A percentile compares a stretch with the other conserved stretches of the same genome.
Conservation (phyloP, 257 asterid species). For the Nicotiana sylvestris region DNA sequence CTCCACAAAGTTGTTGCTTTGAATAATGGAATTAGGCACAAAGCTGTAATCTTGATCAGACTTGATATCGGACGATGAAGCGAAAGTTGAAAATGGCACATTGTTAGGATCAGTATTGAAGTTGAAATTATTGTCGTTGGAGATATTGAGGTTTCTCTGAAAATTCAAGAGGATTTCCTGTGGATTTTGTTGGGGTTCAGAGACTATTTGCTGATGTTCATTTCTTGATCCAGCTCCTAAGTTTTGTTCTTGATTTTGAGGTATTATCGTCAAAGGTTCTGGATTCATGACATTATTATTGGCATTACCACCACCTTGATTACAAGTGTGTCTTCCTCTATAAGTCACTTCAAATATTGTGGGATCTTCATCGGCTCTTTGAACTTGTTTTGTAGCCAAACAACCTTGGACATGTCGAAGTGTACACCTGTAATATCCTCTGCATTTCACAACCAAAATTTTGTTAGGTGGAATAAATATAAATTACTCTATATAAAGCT, state of each 20-base stretch:
- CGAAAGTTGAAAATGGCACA: constrained; percentile 19
- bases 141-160: constrained; percentile 40
- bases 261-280: not conserved
- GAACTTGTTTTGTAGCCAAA: constrained; percentile 46
- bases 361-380: constrained; percentile 38
- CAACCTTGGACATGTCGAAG: constrained; percentile 40
- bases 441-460: constrained; percentile 13
- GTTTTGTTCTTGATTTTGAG: constrained; percentile 20
- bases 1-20: not conserved
- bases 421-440: constrained; percentile 48
- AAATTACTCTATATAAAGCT: not conserved
- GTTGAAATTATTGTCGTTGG: constrained; percentile 21
- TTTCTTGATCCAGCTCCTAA: constrained; percentile 15
- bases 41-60: constrained; percentile 21
- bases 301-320: constrained; percentile 11
- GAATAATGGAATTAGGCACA: not conserved
- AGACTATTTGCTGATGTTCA: constrained; percentile 12
- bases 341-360: constrained; percentile 35
- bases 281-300: constrained; percentile 1
- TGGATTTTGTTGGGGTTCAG: constrained; percentile 13
- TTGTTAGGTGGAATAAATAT: not conserved
- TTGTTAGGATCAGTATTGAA: constrained; percentile 17
- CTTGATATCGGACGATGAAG: constrained; percentile 15
- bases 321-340: constrained; percentile 42
- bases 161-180: constrained; percentile 24